phyloP scores from a whole-genome alignment of 2,329 filamentous ascomycete species.

The Cordyceps sp. region DNA sequence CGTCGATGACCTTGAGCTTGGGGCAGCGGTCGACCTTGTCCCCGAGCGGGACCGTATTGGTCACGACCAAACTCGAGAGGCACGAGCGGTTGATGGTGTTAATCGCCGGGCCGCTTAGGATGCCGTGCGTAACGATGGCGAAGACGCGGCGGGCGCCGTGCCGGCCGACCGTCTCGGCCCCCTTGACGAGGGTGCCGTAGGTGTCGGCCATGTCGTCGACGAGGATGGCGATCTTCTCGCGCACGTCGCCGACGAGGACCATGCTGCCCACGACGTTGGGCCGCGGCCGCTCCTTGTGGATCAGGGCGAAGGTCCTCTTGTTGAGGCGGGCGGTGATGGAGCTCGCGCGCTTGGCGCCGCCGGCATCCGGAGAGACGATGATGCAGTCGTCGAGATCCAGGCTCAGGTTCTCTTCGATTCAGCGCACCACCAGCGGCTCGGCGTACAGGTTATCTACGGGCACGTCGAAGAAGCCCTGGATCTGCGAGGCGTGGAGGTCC shows the following conservation, averaged over 20 bases:
- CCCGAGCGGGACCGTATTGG: constrained; percentile 53
- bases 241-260: constrained; percentile 83
- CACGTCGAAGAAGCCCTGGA: constrained; percentile 97
- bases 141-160: constrained; percentile 79
- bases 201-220: constrained; percentile 93
- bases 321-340: constrained; percentile 84
- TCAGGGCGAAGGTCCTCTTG: constrained; percentile 92
- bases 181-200: constrained; percentile 72
- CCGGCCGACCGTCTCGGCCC: constrained; percentile 72
- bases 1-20: constrained; percentile 79
- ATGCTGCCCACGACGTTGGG: constrained; percentile 90
- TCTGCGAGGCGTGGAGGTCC: constrained; percentile 91
- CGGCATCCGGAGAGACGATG: constrained; percentile 90
- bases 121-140: constrained; percentile 90
- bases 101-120: constrained; percentile 75
- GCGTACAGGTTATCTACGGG: constrained; percentile 96
- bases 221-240: constrained; percentile 81
- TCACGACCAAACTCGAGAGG: constrained; percentile 68
- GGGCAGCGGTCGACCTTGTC: constrained; percentile 67
- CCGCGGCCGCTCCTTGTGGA: constrained; percentile 90
- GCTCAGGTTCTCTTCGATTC: constrained; percentile 58
- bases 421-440: constrained; percentile 53
- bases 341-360: constrained; percentile 89
- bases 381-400: constrained; percentile 74
- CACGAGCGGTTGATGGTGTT: constrained; percentile 68